Conservation (phyloP, 2,329 filamentous ascomycete species). For the Chaetothyriales sp. region DNA sequence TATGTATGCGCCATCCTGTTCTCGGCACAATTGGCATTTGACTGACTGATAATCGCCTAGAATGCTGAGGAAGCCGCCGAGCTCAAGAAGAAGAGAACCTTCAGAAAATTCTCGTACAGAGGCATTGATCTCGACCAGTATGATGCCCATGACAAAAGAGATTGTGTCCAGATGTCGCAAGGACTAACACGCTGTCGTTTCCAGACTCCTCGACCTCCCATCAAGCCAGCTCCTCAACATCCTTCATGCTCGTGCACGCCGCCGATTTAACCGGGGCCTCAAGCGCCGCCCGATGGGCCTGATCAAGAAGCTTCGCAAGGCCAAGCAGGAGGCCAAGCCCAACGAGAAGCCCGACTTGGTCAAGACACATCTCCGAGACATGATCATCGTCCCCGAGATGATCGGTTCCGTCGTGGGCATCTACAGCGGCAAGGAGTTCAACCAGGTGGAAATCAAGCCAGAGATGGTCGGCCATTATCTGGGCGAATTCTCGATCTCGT, state of each 20-base stretch:
- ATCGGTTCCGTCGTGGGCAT: slow-evolving; percentile 96
- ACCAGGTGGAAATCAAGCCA: slow-evolving; percentile 99
- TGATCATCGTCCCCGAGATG: slow-evolving; percentile 99
- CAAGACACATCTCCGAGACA: slow-evolving; percentile 98
- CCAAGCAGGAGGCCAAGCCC: slow-evolving; percentile 95
- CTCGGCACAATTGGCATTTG: not conserved
- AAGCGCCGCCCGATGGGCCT: slow-evolving; percentile 99
- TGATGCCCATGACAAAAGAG: slow-evolving; percentile 11
- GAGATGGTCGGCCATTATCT: slow-evolving; percentile 99
- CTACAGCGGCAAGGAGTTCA: slow-evolving; percentile 99
- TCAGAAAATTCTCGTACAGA: slow-evolving; percentile 99
- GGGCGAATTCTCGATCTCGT: slow-evolving; percentile 98
- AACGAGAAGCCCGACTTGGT: slow-evolving; percentile 99
- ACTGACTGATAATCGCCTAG: slow-evolving; percentile 34
- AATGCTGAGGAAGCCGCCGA: slow-evolving; percentile 97
- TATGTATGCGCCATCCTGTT: slow-evolving; percentile 54
- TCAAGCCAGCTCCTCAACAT: slow-evolving; percentile 98
- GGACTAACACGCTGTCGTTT: slow-evolving; percentile 1
- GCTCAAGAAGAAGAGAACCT: slow-evolving; percentile 98
- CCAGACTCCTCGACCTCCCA: slow-evolving; percentile 92
- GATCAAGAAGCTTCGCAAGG: slow-evolving; percentile 99
- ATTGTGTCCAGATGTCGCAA: not conserved
- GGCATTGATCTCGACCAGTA: slow-evolving; percentile 99
- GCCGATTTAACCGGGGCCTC: slow-evolving; percentile 98
- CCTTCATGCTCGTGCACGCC: slow-evolving; percentile 94